Evolutionary conservation across 352 stramenopile species (phyloP).

Genomic region (Globisporangium heterothallicum): DNA sequence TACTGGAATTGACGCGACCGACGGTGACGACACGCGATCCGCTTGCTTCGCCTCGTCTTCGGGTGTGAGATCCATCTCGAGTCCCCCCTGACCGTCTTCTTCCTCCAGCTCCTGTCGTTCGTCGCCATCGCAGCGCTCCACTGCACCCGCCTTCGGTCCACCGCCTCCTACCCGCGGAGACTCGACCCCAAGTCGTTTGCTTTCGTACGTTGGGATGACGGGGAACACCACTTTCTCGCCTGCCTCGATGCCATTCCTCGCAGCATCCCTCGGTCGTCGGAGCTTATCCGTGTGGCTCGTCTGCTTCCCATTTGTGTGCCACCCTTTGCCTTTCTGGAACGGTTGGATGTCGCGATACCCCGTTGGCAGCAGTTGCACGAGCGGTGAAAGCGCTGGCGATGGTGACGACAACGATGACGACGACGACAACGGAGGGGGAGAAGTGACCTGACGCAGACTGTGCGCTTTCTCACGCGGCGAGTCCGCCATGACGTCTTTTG

Average conservation of each 20-base stretch:
- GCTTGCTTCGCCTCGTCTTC: too few relatives aligned
- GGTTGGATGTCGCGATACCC: slow-evolving; percentile 68
- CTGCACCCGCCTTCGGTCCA: background rate
- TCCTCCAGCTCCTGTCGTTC: slow-evolving; percentile 13
- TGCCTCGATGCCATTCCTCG: background rate
- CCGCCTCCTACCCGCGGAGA: too few relatives aligned
- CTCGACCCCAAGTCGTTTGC: background rate
- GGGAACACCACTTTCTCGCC: slow-evolving; percentile 46
- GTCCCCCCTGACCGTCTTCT: background rate
- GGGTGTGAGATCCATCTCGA: too few relatives aligned
- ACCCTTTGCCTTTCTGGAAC: slow-evolving; percentile 59
- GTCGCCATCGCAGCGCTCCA: slow-evolving; percentile 2
- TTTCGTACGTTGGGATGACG: slow-evolving; percentile 14
- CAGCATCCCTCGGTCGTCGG: slow-evolving; percentile 13
- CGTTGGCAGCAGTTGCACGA: slow-evolving; percentile 50
- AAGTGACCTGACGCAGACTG: slow-evolving; percentile 9
- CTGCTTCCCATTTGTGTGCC: slow-evolving; percentile 51
- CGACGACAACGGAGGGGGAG: too few relatives aligned
- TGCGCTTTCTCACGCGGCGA: slow-evolving; percentile 19
- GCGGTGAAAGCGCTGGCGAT: slow-evolving; percentile 31
- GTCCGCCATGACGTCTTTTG: slow-evolving; percentile 5
- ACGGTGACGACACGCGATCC: slow-evolving; percentile 14
- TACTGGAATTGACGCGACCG: slow-evolving; percentile 16
- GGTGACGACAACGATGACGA: slow-evolving; percentile 1
- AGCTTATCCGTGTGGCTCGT: slow-evolving; percentile 14